Conservation (phyloP, 768 basidiomycete genomes). For the Pleurotus citrinopileatus region DNA sequence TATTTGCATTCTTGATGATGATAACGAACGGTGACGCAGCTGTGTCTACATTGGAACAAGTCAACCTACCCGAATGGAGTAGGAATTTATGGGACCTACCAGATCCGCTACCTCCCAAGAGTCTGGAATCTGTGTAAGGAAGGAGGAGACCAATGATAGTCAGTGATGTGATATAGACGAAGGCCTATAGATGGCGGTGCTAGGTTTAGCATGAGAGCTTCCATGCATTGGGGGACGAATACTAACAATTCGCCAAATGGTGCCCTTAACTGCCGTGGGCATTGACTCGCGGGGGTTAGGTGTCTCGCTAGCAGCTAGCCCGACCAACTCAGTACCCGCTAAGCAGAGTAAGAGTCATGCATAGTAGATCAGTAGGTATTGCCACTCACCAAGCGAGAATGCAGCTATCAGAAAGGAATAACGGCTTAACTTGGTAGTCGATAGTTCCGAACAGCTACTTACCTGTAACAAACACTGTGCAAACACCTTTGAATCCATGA, state of each 20-base stretch:
- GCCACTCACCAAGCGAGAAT: slow-evolving; percentile 35
- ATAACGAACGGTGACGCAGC: slow-evolving; percentile 47
- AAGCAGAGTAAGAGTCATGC: not conserved
- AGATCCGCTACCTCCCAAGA: slow-evolving; percentile 35
- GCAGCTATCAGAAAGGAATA: slow-evolving; percentile 19
- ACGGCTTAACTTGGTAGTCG: slow-evolving; percentile 1
- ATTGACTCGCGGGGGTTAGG: slow-evolving; percentile 42
- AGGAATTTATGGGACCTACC: too few species aligned
- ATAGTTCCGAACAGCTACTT: too few species aligned
- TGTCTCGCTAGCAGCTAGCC: slow-evolving; percentile 44
- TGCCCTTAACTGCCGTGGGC: slow-evolving; percentile 43
- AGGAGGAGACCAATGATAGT: slow-evolving; percentile 40
- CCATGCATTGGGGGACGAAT: not conserved
- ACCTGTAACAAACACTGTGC: slow-evolving; percentile 43
- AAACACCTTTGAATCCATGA: slow-evolving; percentile 44
- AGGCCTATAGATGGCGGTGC: slow-evolving; percentile 25
- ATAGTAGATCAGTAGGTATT: not conserved
- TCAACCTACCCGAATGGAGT: too few species aligned
- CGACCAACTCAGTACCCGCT: slow-evolving; percentile 47
- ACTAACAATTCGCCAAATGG: slow-evolving; percentile 45
- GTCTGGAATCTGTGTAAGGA: slow-evolving; percentile 32
- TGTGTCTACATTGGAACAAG: not conserved
- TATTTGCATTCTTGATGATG: slow-evolving; percentile 34
- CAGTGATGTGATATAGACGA: slow-evolving; percentile 42
- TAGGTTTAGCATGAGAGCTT: not conserved